Evolutionary conservation across 352 stramenopile species (phyloP), one percentile per base, ranked within the genome.

Genomic region (Phytophthora hybrid): DNA sequence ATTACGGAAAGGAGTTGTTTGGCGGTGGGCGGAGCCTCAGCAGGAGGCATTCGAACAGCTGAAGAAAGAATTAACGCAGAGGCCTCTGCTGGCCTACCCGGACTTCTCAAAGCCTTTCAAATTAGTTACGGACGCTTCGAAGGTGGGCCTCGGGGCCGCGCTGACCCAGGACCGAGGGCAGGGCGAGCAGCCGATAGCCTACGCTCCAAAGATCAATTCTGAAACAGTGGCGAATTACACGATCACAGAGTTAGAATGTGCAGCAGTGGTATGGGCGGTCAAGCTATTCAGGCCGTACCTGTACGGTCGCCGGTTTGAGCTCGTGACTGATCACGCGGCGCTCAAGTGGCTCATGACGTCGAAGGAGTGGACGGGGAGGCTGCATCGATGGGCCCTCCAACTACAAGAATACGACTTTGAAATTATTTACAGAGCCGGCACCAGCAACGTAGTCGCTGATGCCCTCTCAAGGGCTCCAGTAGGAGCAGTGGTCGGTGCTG

Each of bases 81-180:
- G 49, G 2, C 65, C 65, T 4, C 0, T 72, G 4, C 26, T 72
- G 18, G 37, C 37, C 0, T 79, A 81, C 14, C 75, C 74, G 0
- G 78, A 84, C 19, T 84, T 77, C 56, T 56, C 41, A 0, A 59
- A 61, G 18, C 60, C 69, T 0, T 85, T 83, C 26, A 64, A 71
- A 13, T 6, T 81, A 31, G 64, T 59, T 0, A 78, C 66, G 0
- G 78, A 83, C 44, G 76, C 72, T 0, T 83, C 66, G 1, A 3
- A n/a, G 13, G 57, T 74, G 0, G 73, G 73, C 0, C 8, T 77
- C 0, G 73, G 79, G 0, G 73, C 73, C 0, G 59, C 59, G 0
- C 37, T 85, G 19, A 78, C 71, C 58, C 73, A 83, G 18, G 23
- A 26, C 23, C 23, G 2, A 26, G 23, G 23, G 23, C 23, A 26